Evolutionary conservation across 2,329 filamentous ascomycete genomes (phyloP), one percentile per base, ranked within the genome.

Genomic region (Ophiognomonia clavigignenti-juglandacearum): DNA sequence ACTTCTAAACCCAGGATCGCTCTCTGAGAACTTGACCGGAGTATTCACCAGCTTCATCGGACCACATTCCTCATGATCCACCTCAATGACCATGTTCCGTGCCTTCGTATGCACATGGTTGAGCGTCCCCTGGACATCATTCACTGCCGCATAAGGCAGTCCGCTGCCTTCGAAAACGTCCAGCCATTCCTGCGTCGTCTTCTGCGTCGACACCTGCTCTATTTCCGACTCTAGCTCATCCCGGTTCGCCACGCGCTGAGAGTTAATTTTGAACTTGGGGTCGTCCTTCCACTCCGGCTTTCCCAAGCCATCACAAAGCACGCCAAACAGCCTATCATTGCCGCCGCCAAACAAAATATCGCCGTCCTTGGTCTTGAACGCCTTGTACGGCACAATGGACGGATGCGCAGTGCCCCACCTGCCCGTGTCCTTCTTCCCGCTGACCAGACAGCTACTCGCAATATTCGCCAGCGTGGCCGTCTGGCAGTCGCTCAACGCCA

Each of bases 401-500:
- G 92, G 93, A 73, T 98, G 93, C 36, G 92, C 92, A 4, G 93
- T 98, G 6, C 93, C 93, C 92, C 93, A 97, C 54, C 93, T 78
- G 0, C 93, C 93, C 0, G 83, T 80, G 62, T 98, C 93, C 56
- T 85, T 85, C 65, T 96, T 70, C 2, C 91, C 91, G 57, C 87
- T 95, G 53, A 97, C 86, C 35, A 98, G 71, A 51, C 85, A 89
- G 50, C 90, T 96, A 62, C 88, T 95, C 8, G 92, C 93, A 59
- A 98, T 89, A 62, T 97, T 98, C n/a, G 89, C 83, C 37, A 98
- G 70, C 0, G 91, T 96, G 1, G 91, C 93, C 16, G 93, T 91
- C 62, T 98, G 93, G 59, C 91, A 96, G 63, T 98, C 93, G 54
- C 89, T 95, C 50, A 98, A 70, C 0, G 88, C 82, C 18, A 93